Base-by-base conservation (phyloP, 495 filamentous ascomycete genomes). In the Podospora pseudopauciseta region DNA sequence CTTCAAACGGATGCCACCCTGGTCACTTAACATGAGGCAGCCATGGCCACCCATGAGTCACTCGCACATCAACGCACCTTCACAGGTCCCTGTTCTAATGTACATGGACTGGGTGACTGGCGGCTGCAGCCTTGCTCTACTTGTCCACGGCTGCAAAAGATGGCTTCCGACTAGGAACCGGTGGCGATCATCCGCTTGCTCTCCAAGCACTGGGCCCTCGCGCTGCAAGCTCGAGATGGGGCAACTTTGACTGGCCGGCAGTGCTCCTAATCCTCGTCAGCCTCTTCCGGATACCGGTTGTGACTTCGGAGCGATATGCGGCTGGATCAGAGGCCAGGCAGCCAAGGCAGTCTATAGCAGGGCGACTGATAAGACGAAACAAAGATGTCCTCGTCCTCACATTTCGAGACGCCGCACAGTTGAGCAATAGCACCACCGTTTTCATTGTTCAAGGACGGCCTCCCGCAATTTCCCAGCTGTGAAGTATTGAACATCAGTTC, bases 121-220 rank as follows among this genome's bases (percentile, higher is more conserved):
- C 16, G 60, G 39, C 26, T 53, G 63, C 61, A 68, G 67, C 67
- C 67, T 64, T 68, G 67, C 13, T 49, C 39, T 49, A 49, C 32
- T 15, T 53, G 19, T 15, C 20, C 26, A 19, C n/a, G 66, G 60
- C 66, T 64, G 27, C 30, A 49, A 55, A 64, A 59, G 30, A 53
- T 18, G 39, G 49, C 66, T 7, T 23, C 53, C 32, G 61, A 32
- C 32, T 27, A 18, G 9, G 15, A 34, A 64, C 20, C 39, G 39
- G 39, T 16, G 13, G 39, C 39, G 39, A 49, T 49, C 39, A 49
- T 13, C 39, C 39, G 13, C 39, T 49, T 16, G 13, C 15, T 49
- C 39, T 49, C 15, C 39, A 49, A 13, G 39, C 13, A 5, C 20
- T 49, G 18, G 49, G 20, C 9, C 1, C 39, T 68, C 67, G 67